Base-by-base conservation (phyloP, 1,284 basidiomycete species). In the Apiotrichum gamsii region DNA sequence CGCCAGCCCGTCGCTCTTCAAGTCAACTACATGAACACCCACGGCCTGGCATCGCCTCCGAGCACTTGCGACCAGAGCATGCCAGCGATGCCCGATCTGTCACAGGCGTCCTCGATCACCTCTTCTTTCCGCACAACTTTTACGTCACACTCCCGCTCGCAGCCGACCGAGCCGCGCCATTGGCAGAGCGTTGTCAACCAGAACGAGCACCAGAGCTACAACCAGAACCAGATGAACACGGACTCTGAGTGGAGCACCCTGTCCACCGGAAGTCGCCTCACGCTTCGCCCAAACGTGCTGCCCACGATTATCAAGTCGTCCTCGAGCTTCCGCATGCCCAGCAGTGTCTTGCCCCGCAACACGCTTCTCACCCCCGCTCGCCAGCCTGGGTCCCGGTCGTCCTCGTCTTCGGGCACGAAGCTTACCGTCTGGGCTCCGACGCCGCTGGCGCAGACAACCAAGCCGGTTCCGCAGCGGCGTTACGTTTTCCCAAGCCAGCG, bases 381-480 rank as follows among this genome's bases (percentile, higher is more conserved):
- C 30, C 11, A n/a, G n/a, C n/a, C n/a, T n/a, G n/a, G n/a, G n/a
- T n/a, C n/a, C n/a, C n/a, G n/a, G n/a, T n/a, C 20, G n/a, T 8
- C 15, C 8, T 24, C 24, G 11, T 15, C 21, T 21, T 18, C 24
- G 20, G 19, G 10, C 23, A 24, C 20, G 8, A 48, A 41, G 18
- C 21, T 50, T 30, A 45, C 48, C 3, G 30, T 41, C 4, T 50
- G 48, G 48, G 29, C 48, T 15, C 48, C 48, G n/a, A 43, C 41
- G 3, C 31, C 47, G 3, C 39, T 25, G 19, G 20, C 25, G 16
- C 15, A 9, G 9, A 9, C 2, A 13, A 15, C 23, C 14, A 15
- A 43, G 23, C 30, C 16, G 16, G n/a, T n/a, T 11, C 8, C 28
- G 29, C n/a, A 14, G 25, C 33, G 29, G 5, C 24, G 14, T 3